These are phyloP conservation scores for Diutina scorzettiae DNA, from an alignment of 1,139 yeast genomes.

Conservation along the genomic window DNA sequence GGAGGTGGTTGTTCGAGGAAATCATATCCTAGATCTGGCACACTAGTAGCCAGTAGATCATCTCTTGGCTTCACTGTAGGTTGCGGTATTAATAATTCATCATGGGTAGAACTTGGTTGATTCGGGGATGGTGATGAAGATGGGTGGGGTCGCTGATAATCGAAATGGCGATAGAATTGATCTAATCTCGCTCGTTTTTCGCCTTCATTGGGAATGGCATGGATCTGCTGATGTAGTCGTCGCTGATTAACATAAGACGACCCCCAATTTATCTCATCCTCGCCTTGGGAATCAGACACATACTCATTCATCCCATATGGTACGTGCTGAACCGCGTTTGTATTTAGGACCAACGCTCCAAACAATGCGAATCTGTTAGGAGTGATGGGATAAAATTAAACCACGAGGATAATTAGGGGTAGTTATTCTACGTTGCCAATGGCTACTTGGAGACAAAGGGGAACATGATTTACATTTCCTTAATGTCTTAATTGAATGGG, in stretches of 20 bases:
- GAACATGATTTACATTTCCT: no score
- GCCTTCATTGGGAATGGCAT: not conserved
- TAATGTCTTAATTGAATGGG: no score
- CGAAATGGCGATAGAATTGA: no score
- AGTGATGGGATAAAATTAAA: no score
- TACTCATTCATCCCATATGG: constrained; percentile 6
- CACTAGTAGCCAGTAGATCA: not conserved
- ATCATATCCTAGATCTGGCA: no score
- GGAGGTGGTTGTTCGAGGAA: not conserved
- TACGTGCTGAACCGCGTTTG: no score
- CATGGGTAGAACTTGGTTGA: not conserved
- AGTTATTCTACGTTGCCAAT: no score
- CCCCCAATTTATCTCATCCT: constrained; percentile 9
- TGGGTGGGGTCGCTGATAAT: not conserved
- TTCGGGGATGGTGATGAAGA: not conserved
- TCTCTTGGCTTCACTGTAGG: not conserved
- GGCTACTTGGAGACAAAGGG: no score
- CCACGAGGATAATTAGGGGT: no score
- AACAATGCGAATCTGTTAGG: no score
- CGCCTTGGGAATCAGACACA: constrained; percentile 11
- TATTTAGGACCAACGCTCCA: no score
- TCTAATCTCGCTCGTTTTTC: no score
- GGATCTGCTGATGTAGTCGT: not conserved
- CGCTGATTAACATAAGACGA: constrained; percentile 8
- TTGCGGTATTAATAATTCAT: not conserved